Percentiles rank a stretch among this genome's conserved stretches.
These are phyloP conservation scores for Pleurotus platypus DNA, from an alignment of 768 basidiomycete species.

Conservation along the genomic window DNA sequence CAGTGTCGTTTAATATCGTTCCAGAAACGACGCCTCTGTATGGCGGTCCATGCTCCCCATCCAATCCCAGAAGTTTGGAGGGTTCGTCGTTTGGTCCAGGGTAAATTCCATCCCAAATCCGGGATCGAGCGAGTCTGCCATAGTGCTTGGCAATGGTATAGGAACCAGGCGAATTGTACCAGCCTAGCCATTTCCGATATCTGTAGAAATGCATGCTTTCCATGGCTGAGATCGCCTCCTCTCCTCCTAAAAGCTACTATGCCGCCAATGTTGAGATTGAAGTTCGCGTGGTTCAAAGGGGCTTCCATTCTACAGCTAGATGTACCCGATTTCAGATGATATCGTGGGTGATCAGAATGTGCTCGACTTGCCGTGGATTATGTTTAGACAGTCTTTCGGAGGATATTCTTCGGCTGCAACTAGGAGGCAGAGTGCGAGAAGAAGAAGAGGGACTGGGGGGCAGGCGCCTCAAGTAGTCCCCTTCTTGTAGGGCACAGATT, in stretches of 20 bases:
- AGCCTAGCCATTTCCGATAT: slow-evolving; percentile 29
- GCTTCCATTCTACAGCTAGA: too few relatives aligned
- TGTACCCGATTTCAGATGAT: too few relatives aligned
- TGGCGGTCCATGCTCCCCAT: slow-evolving; percentile 20
- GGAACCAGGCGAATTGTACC: slow-evolving; percentile 32
- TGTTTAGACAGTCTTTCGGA: too few relatives aligned
- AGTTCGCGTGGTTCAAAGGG: not conserved
- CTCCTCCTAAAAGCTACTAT: slow-evolving; percentile 31
- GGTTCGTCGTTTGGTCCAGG: slow-evolving; percentile 29
- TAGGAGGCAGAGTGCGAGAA: too few relatives aligned
- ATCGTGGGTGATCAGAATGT: too few relatives aligned
- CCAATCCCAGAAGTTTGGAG: slow-evolving; percentile 19
- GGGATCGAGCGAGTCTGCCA: slow-evolving; percentile 26
- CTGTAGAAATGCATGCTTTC: slow-evolving; percentile 27
- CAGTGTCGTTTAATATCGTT: slow-evolving; percentile 20
- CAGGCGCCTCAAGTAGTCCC: too few relatives aligned
- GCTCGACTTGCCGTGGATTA: too few relatives aligned
- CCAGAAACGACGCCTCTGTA: slow-evolving; percentile 23
- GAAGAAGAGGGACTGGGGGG: too few relatives aligned
- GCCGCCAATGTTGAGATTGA: slow-evolving; percentile 21
- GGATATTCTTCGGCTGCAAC: too few relatives aligned
- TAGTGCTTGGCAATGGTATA: slow-evolving; percentile 26
- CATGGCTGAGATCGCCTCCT: slow-evolving; percentile 31
- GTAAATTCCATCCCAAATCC: slow-evolving; percentile 28
- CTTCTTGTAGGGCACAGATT: too few relatives aligned